phyloP scores from a whole-genome alignment of 2,329 filamentous ascomycete species.

The Ophiocordyceps camponoti-leonardi region DNA sequence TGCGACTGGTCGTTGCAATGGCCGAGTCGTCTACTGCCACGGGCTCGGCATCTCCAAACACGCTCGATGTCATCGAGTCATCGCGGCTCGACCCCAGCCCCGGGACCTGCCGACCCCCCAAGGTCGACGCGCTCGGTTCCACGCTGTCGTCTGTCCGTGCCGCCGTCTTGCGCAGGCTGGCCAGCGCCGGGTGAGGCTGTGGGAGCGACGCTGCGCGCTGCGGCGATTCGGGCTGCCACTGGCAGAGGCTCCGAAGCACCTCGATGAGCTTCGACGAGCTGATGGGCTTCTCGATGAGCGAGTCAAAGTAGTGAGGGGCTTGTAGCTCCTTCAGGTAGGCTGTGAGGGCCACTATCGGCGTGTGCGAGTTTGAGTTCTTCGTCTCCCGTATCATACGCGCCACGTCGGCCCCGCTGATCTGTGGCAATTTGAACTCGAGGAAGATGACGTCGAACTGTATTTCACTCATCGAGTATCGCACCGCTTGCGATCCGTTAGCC shows the following conservation, averaged over 20 bases:
- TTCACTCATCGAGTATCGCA: conserved; percentile 86
- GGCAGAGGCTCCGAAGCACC: conserved; percentile 70
- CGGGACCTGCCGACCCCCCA: conserved; percentile 51
- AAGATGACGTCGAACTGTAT: conserved; percentile 99
- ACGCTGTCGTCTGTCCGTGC: conserved; percentile 61
- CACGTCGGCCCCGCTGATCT: conserved; percentile 88
- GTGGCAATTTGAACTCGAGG: conserved; percentile 89
- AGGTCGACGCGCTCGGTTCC: conserved; percentile 58
- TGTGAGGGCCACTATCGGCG: conserved; percentile 90
- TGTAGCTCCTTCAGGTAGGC: conserved; percentile 96
- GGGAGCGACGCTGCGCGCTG: conserved; percentile 24
- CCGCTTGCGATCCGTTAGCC: conserved; percentile 75
- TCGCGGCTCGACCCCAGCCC: conserved; percentile 71
- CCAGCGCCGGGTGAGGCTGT: conserved; percentile 41
- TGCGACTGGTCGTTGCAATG: conserved; percentile 54
- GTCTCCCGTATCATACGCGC: conserved; percentile 96
- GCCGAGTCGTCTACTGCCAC: conserved; percentile 63
- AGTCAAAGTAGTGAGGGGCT: conserved; percentile 89
- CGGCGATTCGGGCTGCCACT: conserved; percentile 69
- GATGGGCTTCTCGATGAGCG: conserved; percentile 89
- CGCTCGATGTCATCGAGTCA: conserved; percentile 75
- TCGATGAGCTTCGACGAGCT: conserved; percentile 83
- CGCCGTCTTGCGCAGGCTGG: conserved; percentile 48
- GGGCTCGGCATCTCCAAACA: conserved; percentile 75
- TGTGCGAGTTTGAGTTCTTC: conserved; percentile 85